phyloP scores from a whole-genome alignment of 108 stramenopile genomes.

The Pseudonitzschia multiseries region DNA sequence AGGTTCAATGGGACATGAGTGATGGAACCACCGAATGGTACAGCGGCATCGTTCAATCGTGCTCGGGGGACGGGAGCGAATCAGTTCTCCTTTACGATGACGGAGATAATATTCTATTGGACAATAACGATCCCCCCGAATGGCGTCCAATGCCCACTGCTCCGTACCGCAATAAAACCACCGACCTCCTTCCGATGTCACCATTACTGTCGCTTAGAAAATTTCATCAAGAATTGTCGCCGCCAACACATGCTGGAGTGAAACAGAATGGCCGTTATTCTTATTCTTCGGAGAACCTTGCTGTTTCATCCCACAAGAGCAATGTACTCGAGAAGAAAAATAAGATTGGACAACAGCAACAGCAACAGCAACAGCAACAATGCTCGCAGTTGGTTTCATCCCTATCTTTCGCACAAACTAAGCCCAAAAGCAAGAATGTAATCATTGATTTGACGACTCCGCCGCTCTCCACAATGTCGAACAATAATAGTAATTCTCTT shows the following conservation, averaged over 20 bases:
- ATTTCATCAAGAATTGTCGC: not conserved
- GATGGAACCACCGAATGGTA: not conserved
- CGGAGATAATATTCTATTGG: not conserved
- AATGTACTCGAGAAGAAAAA: too few species aligned
- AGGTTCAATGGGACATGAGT: conserved; percentile 7
- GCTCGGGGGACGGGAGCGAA: not conserved
- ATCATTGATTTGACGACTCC: too few species aligned
- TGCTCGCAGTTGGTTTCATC: too few species aligned
- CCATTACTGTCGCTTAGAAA: too few species aligned
- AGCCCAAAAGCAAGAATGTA: too few species aligned
- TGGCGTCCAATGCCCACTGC: not conserved
- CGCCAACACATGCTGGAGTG: not conserved
- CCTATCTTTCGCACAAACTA: too few species aligned
- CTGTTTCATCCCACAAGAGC: too few species aligned
- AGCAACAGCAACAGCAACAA: too few species aligned
- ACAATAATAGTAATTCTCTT: not conserved
- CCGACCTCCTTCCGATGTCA: not conserved
- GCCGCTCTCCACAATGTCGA: too few species aligned
- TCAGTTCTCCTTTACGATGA: not conserved
- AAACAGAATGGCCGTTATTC: not conserved
- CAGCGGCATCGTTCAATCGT: not conserved
- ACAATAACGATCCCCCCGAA: not conserved
- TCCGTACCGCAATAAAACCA: not conserved
- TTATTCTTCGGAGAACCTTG: not conserved
- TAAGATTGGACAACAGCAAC: too few species aligned